phyloP scores from a whole-genome alignment of 306 rosid genomes.

The Trifolium dubium region DNA sequence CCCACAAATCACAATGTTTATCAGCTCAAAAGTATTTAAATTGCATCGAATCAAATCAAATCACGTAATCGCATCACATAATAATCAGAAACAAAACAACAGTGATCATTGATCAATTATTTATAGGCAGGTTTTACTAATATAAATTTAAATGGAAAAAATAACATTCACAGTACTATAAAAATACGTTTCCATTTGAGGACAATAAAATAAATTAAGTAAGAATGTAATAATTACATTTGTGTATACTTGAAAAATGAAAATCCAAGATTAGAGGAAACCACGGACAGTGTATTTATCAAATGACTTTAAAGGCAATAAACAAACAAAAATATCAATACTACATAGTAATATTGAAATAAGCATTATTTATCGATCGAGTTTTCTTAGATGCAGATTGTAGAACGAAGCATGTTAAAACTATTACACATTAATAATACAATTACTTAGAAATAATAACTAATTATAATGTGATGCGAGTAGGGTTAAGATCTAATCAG shows the following conservation, averaged over 20 bases:
- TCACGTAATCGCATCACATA: not conserved
- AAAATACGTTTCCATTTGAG: not conserved
- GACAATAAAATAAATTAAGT: not conserved
- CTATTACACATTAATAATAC: not conserved
- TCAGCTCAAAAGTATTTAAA: not conserved
- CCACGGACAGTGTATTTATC: no score
- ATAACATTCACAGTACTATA: not conserved
- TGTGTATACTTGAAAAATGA: not conserved
- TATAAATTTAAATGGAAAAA: not conserved
- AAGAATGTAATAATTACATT: not conserved
- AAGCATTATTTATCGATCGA: constrained; percentile 5
- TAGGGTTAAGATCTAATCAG: constrained; percentile 32
- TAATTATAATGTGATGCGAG: constrained; percentile 6
- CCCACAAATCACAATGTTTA: constrained; percentile 32
- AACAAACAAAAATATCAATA: not conserved
- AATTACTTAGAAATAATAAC: not conserved
- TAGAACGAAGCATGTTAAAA: not conserved
- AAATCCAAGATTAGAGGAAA: not conserved
- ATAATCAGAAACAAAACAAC: no score
- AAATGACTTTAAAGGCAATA: not conserved
- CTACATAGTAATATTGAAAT: not conserved
- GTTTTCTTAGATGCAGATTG: constrained; percentile 6
- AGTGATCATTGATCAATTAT: not conserved
- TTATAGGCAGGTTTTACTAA: not conserved
- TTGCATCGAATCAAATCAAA: not conserved